These are phyloP conservation scores for Piromyces finnis DNA, from an alignment of 192 early-diverging fungal species.

Conservation along the genomic window DNA sequence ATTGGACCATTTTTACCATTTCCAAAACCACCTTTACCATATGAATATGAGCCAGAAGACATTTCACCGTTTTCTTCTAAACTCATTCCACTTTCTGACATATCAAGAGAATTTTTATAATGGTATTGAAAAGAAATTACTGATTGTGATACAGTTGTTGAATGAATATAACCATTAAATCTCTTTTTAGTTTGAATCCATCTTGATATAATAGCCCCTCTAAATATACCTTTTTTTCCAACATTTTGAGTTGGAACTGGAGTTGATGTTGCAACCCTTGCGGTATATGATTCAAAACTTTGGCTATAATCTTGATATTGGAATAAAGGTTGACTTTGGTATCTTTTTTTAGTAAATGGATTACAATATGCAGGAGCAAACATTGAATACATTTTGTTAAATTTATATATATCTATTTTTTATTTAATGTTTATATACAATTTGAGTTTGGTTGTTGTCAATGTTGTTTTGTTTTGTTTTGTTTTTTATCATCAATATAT, in stretches of 20 bases:
- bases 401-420: not conserved
- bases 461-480: too few species aligned
- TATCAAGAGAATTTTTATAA: not conserved
- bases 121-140: not conserved
- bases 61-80: not conserved
- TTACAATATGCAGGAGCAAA: not conserved
- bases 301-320: not conserved
- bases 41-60: not conserved
- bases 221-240: not conserved
- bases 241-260: not conserved
- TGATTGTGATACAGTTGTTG: not conserved
- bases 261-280: not conserved
- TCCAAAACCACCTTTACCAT: not conserved
- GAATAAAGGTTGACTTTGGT: not conserved
- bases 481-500: too few species aligned
- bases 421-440: not conserved
- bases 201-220: not conserved
- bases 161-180: not conserved
- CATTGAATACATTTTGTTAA: not conserved
- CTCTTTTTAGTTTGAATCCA: not conserved
- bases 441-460: too few species aligned
- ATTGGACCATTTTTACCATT: not conserved
- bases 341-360: not conserved
- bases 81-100: not conserved
- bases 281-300: not conserved